Evolutionary conservation across 2,329 filamentous ascomycete species (phyloP).

Genomic region (Fusarium caatingaense): DNA sequence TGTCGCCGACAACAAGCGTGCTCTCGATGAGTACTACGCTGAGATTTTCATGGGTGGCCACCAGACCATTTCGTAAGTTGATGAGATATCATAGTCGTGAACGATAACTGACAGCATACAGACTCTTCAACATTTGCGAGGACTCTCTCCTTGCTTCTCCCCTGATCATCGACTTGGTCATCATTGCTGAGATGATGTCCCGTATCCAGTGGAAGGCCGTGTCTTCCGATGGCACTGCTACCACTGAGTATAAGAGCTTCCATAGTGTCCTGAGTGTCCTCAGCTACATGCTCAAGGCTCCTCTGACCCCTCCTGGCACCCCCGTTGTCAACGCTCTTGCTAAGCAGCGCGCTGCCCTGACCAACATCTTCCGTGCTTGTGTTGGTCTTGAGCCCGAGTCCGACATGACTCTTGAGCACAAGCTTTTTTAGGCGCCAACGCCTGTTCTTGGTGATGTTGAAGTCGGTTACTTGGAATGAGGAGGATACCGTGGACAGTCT

Average conservation of each 20-base stretch:
- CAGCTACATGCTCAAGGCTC: slow-evolving; percentile 99
- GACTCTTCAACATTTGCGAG: slow-evolving; percentile 98
- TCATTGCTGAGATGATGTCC: slow-evolving; percentile 98
- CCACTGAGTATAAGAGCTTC: slow-evolving; percentile 87
- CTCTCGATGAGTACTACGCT: slow-evolving; percentile 98
- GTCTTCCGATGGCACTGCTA: slow-evolving; percentile 61
- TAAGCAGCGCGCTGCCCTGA: slow-evolving; percentile 94
- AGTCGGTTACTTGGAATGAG: neutral
- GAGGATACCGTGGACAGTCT: slow-evolving; percentile 25
- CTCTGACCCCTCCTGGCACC: slow-evolving; percentile 91
- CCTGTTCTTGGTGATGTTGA: slow-evolving; percentile 1
- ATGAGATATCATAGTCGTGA: neutral
- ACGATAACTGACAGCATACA: slow-evolving; percentile 52
- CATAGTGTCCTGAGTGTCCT: slow-evolving; percentile 96
- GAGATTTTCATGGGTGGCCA: slow-evolving; percentile 99
- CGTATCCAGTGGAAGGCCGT: slow-evolving; percentile 89
- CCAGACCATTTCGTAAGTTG: slow-evolving; percentile 86
- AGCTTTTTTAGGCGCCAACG: slow-evolving; percentile 75
- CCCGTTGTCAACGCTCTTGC: slow-evolving; percentile 95
- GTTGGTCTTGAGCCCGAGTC: slow-evolving; percentile 96
- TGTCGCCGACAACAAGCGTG: slow-evolving; percentile 98
- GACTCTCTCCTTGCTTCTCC: slow-evolving; percentile 96
- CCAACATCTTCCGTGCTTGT: slow-evolving; percentile 98
- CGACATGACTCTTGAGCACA: slow-evolving; percentile 99
- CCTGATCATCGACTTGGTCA: slow-evolving; percentile 94